phyloP scores from a whole-genome alignment of 352 stramenopile species.

The Globisporangium heterothallicum region DNA sequence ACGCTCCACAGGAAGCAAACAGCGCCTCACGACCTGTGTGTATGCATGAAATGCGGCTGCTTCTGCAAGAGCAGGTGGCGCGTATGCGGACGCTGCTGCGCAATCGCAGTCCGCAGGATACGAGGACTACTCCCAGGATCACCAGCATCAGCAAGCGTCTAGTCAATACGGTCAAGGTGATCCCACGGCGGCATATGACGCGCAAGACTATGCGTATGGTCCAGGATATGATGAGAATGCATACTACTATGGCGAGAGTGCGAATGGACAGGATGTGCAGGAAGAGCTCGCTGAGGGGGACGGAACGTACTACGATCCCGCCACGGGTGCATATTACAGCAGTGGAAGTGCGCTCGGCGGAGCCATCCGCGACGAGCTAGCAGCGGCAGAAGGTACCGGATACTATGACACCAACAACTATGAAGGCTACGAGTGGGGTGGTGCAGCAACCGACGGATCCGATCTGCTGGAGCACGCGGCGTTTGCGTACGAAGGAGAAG shows the following conservation, averaged over 20 bases:
- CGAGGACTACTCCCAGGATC: background rate
- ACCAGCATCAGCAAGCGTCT: background rate
- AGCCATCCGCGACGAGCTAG: background rate
- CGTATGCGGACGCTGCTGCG: too few relatives aligned
- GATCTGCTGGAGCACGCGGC: constrained; percentile 14
- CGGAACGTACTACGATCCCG: background rate
- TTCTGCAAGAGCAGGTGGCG: too few relatives aligned
- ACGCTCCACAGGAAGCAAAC: too few relatives aligned
- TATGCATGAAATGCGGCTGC: too few relatives aligned
- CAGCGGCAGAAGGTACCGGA: background rate
- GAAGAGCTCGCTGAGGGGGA: background rate
- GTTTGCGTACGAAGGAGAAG: background rate
- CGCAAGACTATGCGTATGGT: background rate
- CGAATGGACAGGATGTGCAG: background rate
- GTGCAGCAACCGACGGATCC: constrained; percentile 9
- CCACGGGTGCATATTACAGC: background rate
- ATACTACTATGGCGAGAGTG: background rate
- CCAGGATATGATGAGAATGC: background rate
- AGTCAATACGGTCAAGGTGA: too few relatives aligned
- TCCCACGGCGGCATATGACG: background rate
- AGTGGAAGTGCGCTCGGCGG: background rate
- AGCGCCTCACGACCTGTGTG: too few relatives aligned
- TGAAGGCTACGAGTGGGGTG: constrained; percentile 6
- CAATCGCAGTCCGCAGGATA: too few relatives aligned
- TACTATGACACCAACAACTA: constrained; percentile 4